phyloP scores from a whole-genome alignment of 768 basidiomycete species.

The Boletales sp. region DNA sequence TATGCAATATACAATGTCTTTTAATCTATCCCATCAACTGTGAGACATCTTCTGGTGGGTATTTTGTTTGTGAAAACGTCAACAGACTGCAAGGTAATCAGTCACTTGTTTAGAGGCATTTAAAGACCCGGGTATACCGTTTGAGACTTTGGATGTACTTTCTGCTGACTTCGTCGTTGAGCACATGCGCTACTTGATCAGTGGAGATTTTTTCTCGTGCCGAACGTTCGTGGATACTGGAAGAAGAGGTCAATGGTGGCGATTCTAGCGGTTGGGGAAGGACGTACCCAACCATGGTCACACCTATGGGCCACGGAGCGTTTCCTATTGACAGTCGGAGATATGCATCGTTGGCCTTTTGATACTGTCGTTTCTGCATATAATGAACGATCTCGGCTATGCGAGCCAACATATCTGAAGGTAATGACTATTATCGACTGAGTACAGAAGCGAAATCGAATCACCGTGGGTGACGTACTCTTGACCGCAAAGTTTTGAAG shows the following conservation, averaged over 20 bases:
- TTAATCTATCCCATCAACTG: conserved; percentile 78
- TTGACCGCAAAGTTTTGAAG: conserved; percentile 83
- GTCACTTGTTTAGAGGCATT: not conserved
- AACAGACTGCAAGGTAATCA: conserved; percentile 57
- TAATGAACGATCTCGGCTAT: conserved; percentile 93
- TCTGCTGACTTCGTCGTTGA: conserved; percentile 98
- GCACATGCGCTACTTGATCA: conserved; percentile 95
- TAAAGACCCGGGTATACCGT: conserved; percentile 48
- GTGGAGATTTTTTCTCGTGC: conserved; percentile 97
- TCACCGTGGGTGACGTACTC: conserved; percentile 50
- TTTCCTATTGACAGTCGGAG: conserved; percentile 96
- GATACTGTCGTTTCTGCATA: conserved; percentile 96
- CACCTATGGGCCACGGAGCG: conserved; percentile 99
- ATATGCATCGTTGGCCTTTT: conserved; percentile 95
- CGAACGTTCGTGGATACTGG: conserved; percentile 93
- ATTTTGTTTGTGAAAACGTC: conserved; percentile 94
- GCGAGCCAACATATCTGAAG: conserved; percentile 77
- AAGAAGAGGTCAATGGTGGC: not conserved
- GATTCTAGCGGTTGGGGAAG: not conserved
- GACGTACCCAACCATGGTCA: conserved; percentile 96
- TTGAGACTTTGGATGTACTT: conserved; percentile 99
- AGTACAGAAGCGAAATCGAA: conserved; percentile 3
- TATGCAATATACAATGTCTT: not conserved
- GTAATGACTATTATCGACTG: conserved; percentile 54
- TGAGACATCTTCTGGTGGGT: conserved; percentile 88